Conservation (phyloP, 139 green algal species). For the Pseudopediastrum boryanum region DNA sequence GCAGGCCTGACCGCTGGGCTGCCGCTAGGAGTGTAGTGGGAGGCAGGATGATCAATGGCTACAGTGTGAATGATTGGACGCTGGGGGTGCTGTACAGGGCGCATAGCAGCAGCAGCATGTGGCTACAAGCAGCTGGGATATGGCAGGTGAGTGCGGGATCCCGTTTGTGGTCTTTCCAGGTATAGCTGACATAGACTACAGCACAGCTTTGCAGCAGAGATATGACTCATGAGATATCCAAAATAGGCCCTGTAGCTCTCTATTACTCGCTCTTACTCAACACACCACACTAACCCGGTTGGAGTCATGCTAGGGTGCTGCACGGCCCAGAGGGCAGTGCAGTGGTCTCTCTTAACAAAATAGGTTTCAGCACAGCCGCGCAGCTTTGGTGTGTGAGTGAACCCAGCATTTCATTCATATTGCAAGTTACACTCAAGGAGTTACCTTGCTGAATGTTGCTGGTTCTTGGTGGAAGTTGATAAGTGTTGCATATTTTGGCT, state of each 20-base stretch:
- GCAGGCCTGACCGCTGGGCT: slow-evolving; percentile 50
- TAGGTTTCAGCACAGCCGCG: too few species aligned
- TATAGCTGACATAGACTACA: neutral
- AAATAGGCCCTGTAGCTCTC: neutral
- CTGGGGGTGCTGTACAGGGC: slow-evolving; percentile 68
- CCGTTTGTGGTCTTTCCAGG: too few species aligned
- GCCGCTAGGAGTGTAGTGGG: slow-evolving; percentile 69
- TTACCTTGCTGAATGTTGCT: too few species aligned
- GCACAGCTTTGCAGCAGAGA: neutral
- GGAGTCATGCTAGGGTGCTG: neutral
- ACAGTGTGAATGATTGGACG: slow-evolving; percentile 81
- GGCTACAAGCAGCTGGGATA: slow-evolving; percentile 36
- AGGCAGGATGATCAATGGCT: slow-evolving; percentile 84
- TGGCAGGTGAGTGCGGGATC: slow-evolving; percentile 40
- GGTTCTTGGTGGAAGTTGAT: slow-evolving; percentile 6
- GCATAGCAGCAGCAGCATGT: slow-evolving; percentile 28
- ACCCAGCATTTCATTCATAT: too few species aligned
- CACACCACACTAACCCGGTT: neutral
- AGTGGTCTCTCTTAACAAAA: too few species aligned
- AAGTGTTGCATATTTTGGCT: neutral
- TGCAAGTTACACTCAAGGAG: too few species aligned
- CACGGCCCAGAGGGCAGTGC: neutral
- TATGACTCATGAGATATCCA: neutral
- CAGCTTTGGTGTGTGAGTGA: too few species aligned
- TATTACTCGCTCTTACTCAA: neutral